Percentiles rank a stretch among this genome's conserved stretches.
Conservation (phyloP, 75 land plant genomes). For the Picea sitchensis region DNA sequence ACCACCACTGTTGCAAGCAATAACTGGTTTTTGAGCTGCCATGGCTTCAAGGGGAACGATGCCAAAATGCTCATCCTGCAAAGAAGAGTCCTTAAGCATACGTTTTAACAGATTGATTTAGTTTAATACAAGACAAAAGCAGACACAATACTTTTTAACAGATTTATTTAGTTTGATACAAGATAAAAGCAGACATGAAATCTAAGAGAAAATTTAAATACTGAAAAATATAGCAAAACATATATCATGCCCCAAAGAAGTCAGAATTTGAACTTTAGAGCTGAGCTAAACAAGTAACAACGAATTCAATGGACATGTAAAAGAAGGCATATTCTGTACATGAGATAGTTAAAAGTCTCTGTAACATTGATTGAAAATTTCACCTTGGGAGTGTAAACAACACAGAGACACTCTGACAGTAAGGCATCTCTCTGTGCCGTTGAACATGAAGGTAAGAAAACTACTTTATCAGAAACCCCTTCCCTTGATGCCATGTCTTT, state of each 20-base stretch:
- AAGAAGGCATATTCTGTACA: not conserved
- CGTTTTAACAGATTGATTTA: not conserved
- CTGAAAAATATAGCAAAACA: not conserved
- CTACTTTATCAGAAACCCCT: conserved; percentile 58
- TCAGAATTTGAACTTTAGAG: not conserved
- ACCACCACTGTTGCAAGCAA: conserved; percentile 98
- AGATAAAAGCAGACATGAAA: not conserved
- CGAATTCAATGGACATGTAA: not conserved
- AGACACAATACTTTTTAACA: not conserved
- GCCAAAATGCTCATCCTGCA: conserved; percentile 99
- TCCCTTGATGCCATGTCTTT: conserved; percentile 53
- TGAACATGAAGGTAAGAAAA: conserved; percentile 87
- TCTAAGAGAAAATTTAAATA: not conserved
- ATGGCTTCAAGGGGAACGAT: conserved; percentile 98
- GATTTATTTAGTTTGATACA: not conserved
- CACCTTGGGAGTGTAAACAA: conserved; percentile 92
- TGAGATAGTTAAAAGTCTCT: not conserved
- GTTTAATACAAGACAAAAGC: not conserved
- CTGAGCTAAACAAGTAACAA: not conserved
- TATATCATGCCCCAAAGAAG: not conserved
- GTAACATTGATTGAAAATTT: not conserved
- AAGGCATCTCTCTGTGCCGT: conserved; percentile 70
- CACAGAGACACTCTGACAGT: conserved; percentile 80
- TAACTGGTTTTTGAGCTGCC: conserved; percentile 96
- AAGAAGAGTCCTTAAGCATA: not conserved